Base-by-base conservation (phyloP, 306 rosid genomes). In the Lathyrus aphaca region DNA sequence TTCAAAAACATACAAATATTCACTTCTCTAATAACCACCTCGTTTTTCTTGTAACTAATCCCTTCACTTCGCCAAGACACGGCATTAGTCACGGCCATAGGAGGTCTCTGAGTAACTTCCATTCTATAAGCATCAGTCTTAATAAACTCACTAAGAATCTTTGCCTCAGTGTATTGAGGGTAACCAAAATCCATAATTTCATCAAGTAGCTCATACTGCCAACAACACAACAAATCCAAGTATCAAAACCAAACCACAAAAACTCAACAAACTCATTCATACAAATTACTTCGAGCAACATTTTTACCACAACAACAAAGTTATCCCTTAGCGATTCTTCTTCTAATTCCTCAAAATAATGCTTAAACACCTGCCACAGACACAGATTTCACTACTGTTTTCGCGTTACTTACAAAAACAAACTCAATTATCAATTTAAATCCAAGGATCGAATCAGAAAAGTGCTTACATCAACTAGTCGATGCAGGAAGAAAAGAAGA, bases 1-100 rank as follows among this genome's bases (percentile, higher is more conserved):
- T 12, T 62, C 2, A 23, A 58, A 76, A 44, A 13, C 44, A 18
- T 6, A 21, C 8, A 32, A n/a, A 44, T 27, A 2, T 56, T 56
- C 39, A 56, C 5, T 5, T 16, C 42, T 42, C 27, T 32, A 65
- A 66, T 54, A 55, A 78, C 25, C 72, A 92, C 98, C 86, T 92
- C 98, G 69, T 92, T 92, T 77, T 92, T 92, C 91, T 92, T 92
- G 85, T 92, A 90, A 61, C 57, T 82, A 73, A 92, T 79, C 18
- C 98, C 98, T 86, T 92, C 98, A 8, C 98, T 92, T 39, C 96
- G 98, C 98, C 98, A 92, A 57, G 98, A 92, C 49, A 92, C 98
- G 7, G 98, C 98, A 78, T 92, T 92, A 15, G 98, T 92, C 44
- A 92, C 98, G 9, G 98, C 98, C 98, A 92, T 92, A 37, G 98